Conservation (phyloP, 352 stramenopile species). For the Pythium volutum region DNA sequence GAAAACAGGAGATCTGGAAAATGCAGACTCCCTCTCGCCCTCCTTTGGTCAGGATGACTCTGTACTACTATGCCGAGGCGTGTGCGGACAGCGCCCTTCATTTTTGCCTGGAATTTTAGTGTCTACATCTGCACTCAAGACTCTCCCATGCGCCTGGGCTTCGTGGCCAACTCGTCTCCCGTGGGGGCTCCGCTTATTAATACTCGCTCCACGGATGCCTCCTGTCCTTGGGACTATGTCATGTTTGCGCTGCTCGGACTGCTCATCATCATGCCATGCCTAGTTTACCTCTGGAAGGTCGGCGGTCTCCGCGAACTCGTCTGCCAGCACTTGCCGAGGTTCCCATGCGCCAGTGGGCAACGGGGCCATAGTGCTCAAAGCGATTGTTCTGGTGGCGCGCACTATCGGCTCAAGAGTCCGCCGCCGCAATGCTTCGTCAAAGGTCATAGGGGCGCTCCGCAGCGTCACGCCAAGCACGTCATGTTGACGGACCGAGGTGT, state of each 20-base stretch:
- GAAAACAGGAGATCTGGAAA: too few species aligned
- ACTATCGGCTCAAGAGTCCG: conserved; percentile 7
- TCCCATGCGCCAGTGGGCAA: background rate
- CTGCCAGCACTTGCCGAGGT: background rate
- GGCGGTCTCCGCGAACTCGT: background rate
- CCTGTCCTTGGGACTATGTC: background rate
- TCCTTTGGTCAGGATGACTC: too few species aligned
- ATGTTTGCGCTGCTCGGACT: conserved; percentile 2
- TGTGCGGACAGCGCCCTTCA: too few species aligned
- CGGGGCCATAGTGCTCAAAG: background rate
- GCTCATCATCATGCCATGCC: conserved; percentile 1
- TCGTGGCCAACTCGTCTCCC: conserved; percentile 1
- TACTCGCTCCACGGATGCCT: background rate
- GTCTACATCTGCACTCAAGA: too few species aligned
- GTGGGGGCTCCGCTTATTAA: background rate
- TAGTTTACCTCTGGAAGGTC: conserved; percentile 10
- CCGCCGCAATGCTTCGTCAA: background rate
- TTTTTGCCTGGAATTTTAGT: too few species aligned
- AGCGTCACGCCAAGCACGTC: background rate
- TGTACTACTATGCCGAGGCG: too few species aligned
- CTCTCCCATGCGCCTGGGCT: conserved; percentile 3
- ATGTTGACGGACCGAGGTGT: background rate
- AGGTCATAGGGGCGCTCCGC: background rate
- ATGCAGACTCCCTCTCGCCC: too few species aligned
- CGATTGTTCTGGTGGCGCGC: background rate